Percentiles rank a stretch among this genome's conserved stretches.
These are phyloP conservation scores for Setaria italica DNA, from an alignment of 202 grass and related monocot genomes.

Conservation along the genomic window DNA sequence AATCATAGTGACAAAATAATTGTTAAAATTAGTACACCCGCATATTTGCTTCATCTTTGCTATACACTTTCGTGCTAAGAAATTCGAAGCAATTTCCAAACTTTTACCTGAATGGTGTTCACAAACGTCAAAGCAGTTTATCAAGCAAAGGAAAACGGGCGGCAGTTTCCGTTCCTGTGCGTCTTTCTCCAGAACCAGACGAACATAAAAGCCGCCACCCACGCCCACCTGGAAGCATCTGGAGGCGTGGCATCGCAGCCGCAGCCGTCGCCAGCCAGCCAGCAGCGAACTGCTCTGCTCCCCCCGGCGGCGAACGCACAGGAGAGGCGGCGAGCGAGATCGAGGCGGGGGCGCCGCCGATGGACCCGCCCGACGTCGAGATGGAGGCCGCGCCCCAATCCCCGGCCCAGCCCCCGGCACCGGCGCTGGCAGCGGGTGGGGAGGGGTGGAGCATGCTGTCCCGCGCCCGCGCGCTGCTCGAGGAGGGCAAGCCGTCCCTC, in stretches of 20 bases:
- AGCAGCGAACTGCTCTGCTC: background rate
- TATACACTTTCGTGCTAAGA: too few species aligned
- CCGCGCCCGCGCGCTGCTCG: constrained; percentile 67
- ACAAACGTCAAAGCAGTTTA: background rate
- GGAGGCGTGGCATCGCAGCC: constrained; percentile 46
- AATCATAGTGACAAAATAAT: too few species aligned
- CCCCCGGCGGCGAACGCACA: constrained; percentile 24
- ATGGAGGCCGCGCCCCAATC: constrained; percentile 51
- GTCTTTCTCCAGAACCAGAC: background rate
- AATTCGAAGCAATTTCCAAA: too few species aligned
- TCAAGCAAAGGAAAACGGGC: background rate
- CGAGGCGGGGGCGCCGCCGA: constrained; percentile 21
- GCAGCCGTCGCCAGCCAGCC: constrained; percentile 14
- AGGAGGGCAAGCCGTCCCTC: constrained; percentile 76
- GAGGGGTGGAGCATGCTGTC: constrained; percentile 70
- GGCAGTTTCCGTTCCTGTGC: background rate
- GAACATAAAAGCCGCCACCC: constrained; percentile 26
- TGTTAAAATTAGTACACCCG: too few species aligned
- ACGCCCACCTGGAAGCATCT: constrained; percentile 41
- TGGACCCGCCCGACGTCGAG: constrained; percentile 69
- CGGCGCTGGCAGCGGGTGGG: background rate
- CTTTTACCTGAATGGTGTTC: too few species aligned
- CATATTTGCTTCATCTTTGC: too few species aligned
- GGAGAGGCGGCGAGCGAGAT: constrained; percentile 21
- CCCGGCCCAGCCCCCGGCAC: background rate